Conservation (phyloP, 768 basidiomycete species). For the Filobasidium wieringae region DNA sequence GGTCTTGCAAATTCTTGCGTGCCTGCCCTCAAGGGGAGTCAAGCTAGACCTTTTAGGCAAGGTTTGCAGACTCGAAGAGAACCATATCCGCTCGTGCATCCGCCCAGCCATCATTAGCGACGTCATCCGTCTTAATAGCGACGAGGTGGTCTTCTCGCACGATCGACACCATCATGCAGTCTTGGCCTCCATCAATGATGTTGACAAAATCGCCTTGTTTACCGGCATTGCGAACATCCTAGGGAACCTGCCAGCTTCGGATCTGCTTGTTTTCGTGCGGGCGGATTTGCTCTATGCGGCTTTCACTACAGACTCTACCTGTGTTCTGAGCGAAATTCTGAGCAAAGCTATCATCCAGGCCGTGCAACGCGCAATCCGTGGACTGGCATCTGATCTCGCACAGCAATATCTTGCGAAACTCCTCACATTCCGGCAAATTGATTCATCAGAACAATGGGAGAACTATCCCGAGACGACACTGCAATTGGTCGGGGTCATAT, state of each 20-base stretch:
- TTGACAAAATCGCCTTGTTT: background rate
- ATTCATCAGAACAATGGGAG: background rate
- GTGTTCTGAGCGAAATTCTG: background rate
- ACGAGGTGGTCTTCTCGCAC: conserved; percentile 20
- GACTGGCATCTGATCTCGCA: conserved; percentile 6
- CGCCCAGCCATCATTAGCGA: background rate
- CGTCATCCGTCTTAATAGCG: background rate
- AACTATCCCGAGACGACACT: background rate
- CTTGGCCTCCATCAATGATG: background rate
- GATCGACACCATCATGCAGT: conserved; percentile 18
- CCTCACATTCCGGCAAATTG: background rate
- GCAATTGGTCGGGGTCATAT: background rate
- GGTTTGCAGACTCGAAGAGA: background rate
- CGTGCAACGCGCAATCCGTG: conserved; percentile 2
- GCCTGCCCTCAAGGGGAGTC: conserved; percentile 21
- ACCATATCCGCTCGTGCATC: background rate
- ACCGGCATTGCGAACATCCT: background rate
- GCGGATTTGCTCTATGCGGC: background rate
- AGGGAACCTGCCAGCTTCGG: background rate
- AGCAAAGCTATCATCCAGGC: conserved; percentile 1
- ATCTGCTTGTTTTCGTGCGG: background rate
- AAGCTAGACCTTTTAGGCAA: background rate
- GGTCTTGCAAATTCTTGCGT: conserved; percentile 12
- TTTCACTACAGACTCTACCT: background rate
- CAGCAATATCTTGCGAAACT: background rate